Evolutionary conservation across 2,329 filamentous ascomycete species (phyloP), one percentile per base, ranked within the genome.

Genomic region (Leptographium radiaticola): DNA sequence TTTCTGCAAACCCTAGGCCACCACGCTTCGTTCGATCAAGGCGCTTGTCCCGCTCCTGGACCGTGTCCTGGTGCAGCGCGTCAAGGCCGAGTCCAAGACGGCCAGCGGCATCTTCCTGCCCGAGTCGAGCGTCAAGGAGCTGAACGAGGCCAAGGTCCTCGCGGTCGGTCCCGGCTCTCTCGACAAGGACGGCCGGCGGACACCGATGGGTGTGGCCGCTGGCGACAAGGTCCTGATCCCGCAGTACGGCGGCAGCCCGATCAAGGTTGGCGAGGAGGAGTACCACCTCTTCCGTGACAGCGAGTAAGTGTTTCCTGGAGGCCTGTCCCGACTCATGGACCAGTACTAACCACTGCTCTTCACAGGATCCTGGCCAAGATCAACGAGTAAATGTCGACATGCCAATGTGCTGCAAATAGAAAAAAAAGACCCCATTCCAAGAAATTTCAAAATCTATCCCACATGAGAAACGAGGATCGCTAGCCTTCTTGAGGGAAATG

Each of bases 221-320:
- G 93, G 93, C 62, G 93, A 98, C 75, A 87, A 87, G 66, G 93
- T 98, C 58, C 75, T 98, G 75, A 96, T 97, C 69, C 93, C 93
- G 63, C 87, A 95, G 88, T 98, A 85, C 67, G 93, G 93, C 66
- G 93, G 93, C 60, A 93, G 86, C 67, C 86, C 91, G 60, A 84
- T 98, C 71, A 97, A 97, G 82, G 88, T 97, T 63, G 93, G 91
- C 63, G 91, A 98, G 65, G 89, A 97, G 62, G 93, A 98, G 75
- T 97, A 82, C 77, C 83, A 86, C 60, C 83, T 98, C 60, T 98
- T 95, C 86, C 82, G 93, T 66, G 93, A 98, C 74, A 87, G 89
- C 76, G 93, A 98, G 91, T 97, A 84, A 74, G 90, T 86, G 52
- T 46, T 61, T 6, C 0, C 20, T 25, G 18, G 42, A 18, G 13